Evolutionary conservation across 2,329 filamentous ascomycete species (phyloP).

Genomic region (Fonsecaea pedrosoi): DNA sequence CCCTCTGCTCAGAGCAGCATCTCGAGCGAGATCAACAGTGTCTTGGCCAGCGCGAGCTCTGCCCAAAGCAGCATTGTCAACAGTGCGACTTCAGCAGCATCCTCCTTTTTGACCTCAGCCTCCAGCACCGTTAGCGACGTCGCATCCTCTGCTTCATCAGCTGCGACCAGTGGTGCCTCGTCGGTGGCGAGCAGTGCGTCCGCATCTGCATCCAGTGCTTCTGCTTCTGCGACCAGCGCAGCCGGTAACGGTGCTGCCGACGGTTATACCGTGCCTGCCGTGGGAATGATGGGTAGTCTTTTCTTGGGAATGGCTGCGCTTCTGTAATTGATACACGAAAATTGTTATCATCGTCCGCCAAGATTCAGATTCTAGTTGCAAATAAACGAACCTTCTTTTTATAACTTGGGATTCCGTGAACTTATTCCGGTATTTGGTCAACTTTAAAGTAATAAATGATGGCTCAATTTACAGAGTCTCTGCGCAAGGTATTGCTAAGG

Average conservation of each 20-base stretch:
- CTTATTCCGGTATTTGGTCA: too few species aligned
- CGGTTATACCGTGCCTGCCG: constrained; percentile 25
- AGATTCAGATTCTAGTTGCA: neutral
- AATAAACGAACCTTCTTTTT: neutral
- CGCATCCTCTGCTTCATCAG: constrained; percentile 19
- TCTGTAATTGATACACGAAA: constrained; percentile 18
- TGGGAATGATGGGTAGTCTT: constrained; percentile 29
- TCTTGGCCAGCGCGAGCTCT: constrained; percentile 26
- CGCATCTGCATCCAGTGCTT: constrained; percentile 20
- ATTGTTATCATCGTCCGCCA: too few species aligned
- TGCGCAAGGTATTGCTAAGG: too few species aligned
- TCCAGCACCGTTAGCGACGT: constrained; percentile 18
- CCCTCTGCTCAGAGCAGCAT: constrained; percentile 29
- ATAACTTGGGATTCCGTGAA: too few species aligned
- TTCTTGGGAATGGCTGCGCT: constrained; percentile 32
- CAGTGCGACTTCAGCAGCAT: constrained; percentile 22
- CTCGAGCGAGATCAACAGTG: constrained; percentile 31
- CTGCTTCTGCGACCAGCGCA: constrained; percentile 19
- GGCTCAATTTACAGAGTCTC: too few species aligned
- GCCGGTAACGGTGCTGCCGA: constrained; percentile 26
- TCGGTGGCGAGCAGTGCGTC: constrained; percentile 19
- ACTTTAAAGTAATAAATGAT: too few species aligned
- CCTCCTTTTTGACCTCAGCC: constrained; percentile 23
- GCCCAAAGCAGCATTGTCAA: constrained; percentile 21
- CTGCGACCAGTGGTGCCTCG: neutral